These are phyloP conservation scores for Filosporella fistucella DNA, from an alignment of 495 filamentous ascomycete genomes.

Conservation along the genomic window DNA sequence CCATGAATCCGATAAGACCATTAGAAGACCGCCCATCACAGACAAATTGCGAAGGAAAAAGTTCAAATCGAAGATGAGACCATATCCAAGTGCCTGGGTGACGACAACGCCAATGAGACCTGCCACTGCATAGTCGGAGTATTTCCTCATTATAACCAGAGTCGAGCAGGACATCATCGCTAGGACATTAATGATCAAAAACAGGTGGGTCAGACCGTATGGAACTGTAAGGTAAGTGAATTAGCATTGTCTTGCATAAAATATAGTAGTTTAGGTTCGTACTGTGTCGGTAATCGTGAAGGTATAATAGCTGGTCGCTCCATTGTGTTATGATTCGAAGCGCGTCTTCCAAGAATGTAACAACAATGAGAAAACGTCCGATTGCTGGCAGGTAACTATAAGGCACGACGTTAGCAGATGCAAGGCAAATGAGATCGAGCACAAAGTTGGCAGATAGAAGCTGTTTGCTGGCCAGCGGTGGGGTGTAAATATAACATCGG, in stretches of 20 bases:
- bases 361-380: constrained; percentile 95
- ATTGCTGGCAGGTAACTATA: constrained; percentile 87
- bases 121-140: constrained; percentile 86
- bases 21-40: constrained; percentile 92
- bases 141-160: constrained; percentile 84
- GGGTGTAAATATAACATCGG: neutral
- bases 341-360: constrained; percentile 96
- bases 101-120: constrained; percentile 89
- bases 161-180: constrained; percentile 81
- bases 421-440: neutral
- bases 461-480: neutral
- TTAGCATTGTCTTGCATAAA: constrained; percentile 7
- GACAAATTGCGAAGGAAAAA: constrained; percentile 99
- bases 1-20: constrained; percentile 98
- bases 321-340: constrained; percentile 97
- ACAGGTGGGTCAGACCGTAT: constrained; percentile 83
- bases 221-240: constrained; percentile 56
- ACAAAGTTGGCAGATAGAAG: neutral
- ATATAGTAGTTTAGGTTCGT: constrained; percentile 36
- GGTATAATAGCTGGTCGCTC: constrained; percentile 89
- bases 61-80: constrained; percentile 98
- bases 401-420: constrained; percentile 1
- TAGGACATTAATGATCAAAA: constrained; percentile 86
- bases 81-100: constrained; percentile 95
- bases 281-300: constrained; percentile 93